Conservation (phyloP, 257 asterid species). For the Forsythia viridissima region DNA sequence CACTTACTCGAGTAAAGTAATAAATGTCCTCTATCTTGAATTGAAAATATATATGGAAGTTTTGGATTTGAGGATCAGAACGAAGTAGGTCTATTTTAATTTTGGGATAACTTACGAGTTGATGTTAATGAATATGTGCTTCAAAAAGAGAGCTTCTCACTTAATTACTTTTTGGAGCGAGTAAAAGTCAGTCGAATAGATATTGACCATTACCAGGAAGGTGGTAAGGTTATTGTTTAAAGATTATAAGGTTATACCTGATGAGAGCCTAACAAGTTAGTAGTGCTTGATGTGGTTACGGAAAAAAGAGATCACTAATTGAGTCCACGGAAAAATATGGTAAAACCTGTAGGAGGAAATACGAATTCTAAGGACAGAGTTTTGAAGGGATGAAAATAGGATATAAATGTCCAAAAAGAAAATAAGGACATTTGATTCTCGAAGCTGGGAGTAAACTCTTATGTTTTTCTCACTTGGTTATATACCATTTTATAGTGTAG, state of each 20-base stretch:
- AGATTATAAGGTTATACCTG: not conserved
- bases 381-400: too few species aligned
- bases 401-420: too few species aligned
- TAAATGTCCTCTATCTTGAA: not conserved
- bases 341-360: not conserved
- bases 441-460: too few species aligned
- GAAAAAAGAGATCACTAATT: not conserved
- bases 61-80: not conserved
- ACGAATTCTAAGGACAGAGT: too few species aligned
- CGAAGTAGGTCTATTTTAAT: not conserved
- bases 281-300: not conserved
- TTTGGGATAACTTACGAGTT: not conserved
- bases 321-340: not conserved
- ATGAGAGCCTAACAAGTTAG: not conserved
- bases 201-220: not conserved
- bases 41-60: not conserved
- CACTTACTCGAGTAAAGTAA: not conserved
- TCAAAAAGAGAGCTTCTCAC: not conserved
- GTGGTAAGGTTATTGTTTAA: not conserved
- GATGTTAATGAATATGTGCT: not conserved
- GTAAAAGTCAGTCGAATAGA: not conserved
- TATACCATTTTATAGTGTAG: too few species aligned
- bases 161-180: not conserved
- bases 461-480: too few species aligned
- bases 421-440: too few species aligned